Percentiles rank a stretch among this genome's conserved stretches.
Evolutionary conservation across 106 monocot genomes (phyloP).

Genomic region (Phalaenopsis aphrodite): DNA sequence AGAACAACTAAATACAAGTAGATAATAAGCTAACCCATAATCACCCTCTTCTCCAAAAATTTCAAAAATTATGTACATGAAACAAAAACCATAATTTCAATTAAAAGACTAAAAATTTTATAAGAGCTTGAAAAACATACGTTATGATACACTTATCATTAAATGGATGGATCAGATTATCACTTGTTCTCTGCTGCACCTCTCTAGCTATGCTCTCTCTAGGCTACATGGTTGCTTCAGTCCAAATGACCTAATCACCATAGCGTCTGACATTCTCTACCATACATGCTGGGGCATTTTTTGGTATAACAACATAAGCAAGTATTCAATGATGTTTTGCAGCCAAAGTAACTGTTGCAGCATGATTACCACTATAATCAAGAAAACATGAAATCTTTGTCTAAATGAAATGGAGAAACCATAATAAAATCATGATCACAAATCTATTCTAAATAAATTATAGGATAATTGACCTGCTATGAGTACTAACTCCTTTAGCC

Average conservation of each 20-base stretch:
- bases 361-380: conserved; percentile 84
- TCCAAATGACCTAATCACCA: conserved; percentile 81
- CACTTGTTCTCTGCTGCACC: conserved; percentile 79
- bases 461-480: conserved; percentile 65
- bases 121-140: conserved; percentile 17
- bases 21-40: background rate
- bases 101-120: background rate
- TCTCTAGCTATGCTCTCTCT: conserved; percentile 58
- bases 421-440: background rate
- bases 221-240: conserved; percentile 57
- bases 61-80: no score
- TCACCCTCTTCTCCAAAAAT: background rate
- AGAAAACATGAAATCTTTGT: background rate
- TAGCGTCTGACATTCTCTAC: conserved; percentile 92
- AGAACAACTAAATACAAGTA: background rate
- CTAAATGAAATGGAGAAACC: background rate
- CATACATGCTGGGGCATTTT: conserved; percentile 87
- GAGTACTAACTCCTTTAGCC: conserved; percentile 81
- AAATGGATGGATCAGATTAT: conserved; percentile 83
- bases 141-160: conserved; percentile 79
- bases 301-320: conserved; percentile 83
- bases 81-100: background rate
- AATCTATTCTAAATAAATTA: background rate
- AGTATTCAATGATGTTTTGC: conserved; percentile 86
- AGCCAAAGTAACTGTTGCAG: conserved; percentile 84